Base-by-base conservation (phyloP, 2,329 filamentous ascomycete species). In the Epichloe aotearoae region DNA sequence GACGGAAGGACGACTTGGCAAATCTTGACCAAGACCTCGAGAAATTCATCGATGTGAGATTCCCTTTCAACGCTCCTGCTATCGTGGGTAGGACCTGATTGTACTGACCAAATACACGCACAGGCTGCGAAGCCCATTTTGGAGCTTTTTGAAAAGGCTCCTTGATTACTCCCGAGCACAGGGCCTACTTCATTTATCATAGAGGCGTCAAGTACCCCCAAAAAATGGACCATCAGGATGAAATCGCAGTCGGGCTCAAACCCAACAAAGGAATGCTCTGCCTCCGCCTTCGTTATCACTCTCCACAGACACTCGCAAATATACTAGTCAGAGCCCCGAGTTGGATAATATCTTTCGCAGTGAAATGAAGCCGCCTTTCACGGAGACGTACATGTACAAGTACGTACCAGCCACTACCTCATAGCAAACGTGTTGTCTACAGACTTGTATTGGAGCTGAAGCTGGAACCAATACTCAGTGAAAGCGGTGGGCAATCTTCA, bases 21-120 rank as follows among this genome's bases (percentile, higher is more conserved):
- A 95, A 86, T 61, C 71, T 98, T 54, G 93, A 98, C 61, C 85
- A 86, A 62, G 88, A 95, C 66, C 72, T 97, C 52, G 93, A 97
- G 69, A 90, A 87, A 61, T 95, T 95, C 63, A 91, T 95, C 60
- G 88, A 94, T 67, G 86, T 88, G 62, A 62, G 84, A 71, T 33
- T 45, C 4, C 43, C 36, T 7, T 26, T 12, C 11, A 30, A 14
- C 34, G 3, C 15, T 36, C 14, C 34, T 48, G 12, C 23, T 20
- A 15, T 15, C 19, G 3, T 33, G 11, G 12, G 26, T 19, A 11
- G 17, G 6, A 44, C 23, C 17, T 41, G 7, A 2, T 26, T 36
- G 23, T 53, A 38, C 15, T 41, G 19, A 37, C 33, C 34, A 23
- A 3, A n/a, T 44, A 12, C 10, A 49, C 52, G 38, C 6, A 12